phyloP scores from a whole-genome alignment of 2,329 filamentous ascomycete genomes.

The Fusarium austroafricanum region DNA sequence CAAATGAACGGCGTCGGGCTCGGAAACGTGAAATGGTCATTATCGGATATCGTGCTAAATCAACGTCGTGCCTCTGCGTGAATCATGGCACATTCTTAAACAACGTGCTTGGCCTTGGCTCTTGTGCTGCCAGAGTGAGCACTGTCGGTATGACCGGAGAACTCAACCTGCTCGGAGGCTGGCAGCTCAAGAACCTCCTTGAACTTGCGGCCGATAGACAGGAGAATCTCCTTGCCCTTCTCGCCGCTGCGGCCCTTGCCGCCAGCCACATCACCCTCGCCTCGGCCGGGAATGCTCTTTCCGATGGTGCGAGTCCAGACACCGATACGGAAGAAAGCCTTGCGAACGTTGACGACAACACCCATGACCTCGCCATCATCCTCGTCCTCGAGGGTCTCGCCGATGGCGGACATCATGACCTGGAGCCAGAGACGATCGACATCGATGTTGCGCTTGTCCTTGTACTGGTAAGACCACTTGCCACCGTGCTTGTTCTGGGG shows the following conservation, averaged over 20 bases:
- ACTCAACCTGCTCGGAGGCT: constrained; percentile 83
- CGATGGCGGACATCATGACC: constrained; percentile 95
- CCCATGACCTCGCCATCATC: constrained; percentile 98
- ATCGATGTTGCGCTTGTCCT: constrained; percentile 90
- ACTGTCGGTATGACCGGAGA: constrained; percentile 95
- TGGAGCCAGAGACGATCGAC: constrained; percentile 98
- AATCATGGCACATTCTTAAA: constrained; percentile 62
- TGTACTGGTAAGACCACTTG: constrained; percentile 99
- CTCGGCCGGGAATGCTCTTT: constrained; percentile 81
- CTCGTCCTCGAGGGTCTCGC: constrained; percentile 96
- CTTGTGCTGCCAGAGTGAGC: constrained; percentile 93
- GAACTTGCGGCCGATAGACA: constrained; percentile 88
- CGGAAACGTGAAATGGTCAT: constrained; percentile 42
- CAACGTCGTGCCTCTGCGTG: constrained; percentile 37
- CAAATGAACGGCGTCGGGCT: constrained; percentile 26
- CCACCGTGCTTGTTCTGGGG: constrained; percentile 98
- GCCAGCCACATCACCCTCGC: constrained; percentile 76
- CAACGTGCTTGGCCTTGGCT: constrained; percentile 92
- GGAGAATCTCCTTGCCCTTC: constrained; percentile 86
- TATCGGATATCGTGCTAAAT: constrained; percentile 46
- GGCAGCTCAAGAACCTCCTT: constrained; percentile 91
- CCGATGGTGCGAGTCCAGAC: constrained; percentile 97
- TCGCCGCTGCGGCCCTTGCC: constrained; percentile 82
- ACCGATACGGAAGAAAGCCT: constrained; percentile 97
- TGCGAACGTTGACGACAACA: constrained; percentile 98